Evolutionary conservation across 371 early-diverging fungal species (phyloP).

Genomic region (Dichotomocladium elegans): DNA sequence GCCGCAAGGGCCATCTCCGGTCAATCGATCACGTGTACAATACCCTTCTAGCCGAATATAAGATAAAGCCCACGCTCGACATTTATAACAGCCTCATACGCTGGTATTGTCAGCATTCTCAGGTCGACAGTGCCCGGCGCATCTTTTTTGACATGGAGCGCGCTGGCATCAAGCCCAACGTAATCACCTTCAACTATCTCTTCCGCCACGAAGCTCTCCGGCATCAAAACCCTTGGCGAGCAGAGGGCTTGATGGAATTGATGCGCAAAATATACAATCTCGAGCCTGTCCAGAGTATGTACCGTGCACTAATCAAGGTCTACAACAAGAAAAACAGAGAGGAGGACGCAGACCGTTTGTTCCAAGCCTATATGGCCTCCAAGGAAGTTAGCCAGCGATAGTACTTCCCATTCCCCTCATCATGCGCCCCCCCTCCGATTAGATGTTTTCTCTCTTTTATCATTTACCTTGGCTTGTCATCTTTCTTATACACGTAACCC

Average conservation of each 20-base stretch:
- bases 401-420: no score
- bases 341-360: constrained; percentile 33
- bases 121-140: constrained; percentile 28
- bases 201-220: constrained; percentile 41
- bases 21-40: constrained; percentile 28
- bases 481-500: no score
- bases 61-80: constrained; percentile 18
- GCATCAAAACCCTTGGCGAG: constrained; percentile 23
- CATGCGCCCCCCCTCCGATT: no score
- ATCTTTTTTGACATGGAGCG: constrained; percentile 38
- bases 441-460: no score
- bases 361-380: constrained; percentile 2
- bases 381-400: no score
- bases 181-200: constrained; percentile 36
- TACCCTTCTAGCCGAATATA: constrained; percentile 30
- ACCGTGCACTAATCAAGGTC: constrained; percentile 29
- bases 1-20: constrained; percentile 23
- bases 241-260: constrained; percentile 30
- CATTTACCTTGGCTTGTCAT: no score
- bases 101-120: constrained; percentile 32
- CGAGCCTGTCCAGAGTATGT: constrained; percentile 34
- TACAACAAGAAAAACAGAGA: constrained; percentile 32
- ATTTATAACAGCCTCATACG: constrained; percentile 34
- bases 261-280: constrained; percentile 36
- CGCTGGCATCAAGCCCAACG: constrained; percentile 27